A percentile compares a stretch with the other conserved stretches of the same genome.
Conservation (phyloP, 345 rosid genomes). For the Dovyalis caffra region DNA sequence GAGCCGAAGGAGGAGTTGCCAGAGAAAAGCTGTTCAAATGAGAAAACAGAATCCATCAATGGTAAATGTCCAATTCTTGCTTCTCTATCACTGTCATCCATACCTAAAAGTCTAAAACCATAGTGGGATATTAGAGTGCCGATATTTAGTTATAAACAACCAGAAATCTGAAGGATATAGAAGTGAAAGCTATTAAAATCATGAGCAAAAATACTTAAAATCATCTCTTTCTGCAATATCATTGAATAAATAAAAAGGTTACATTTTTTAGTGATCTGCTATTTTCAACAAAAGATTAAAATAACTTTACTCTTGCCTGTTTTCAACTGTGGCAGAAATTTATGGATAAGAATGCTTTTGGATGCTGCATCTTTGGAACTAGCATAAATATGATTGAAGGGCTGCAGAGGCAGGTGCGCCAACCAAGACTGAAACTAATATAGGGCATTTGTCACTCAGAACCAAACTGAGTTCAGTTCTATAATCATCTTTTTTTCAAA, state of each 20-base stretch:
- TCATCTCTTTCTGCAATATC: background rate
- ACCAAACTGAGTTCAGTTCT: constrained; percentile 5
- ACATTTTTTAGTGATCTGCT: background rate
- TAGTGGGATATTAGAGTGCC: background rate
- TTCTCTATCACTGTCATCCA: constrained; percentile 10
- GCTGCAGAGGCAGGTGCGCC: constrained; percentile 48
- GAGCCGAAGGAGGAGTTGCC: constrained; percentile 71
- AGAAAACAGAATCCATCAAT: constrained; percentile 47
- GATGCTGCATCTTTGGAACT: constrained; percentile 54
- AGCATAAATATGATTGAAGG: constrained; percentile 53
- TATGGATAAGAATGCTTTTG: constrained; percentile 39
- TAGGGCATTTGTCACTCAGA: constrained; percentile 22
- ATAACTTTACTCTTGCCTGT: constrained; percentile 39
- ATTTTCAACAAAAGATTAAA: constrained; percentile 11
- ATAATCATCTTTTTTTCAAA: constrained; percentile 9
- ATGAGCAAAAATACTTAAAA: background rate
- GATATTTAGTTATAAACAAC: background rate
- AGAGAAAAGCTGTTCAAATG: constrained; percentile 58
- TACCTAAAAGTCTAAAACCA: background rate
- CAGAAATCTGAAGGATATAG: background rate
- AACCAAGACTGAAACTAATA: constrained; percentile 46
- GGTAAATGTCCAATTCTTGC: constrained; percentile 41
- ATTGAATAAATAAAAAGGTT: constrained; percentile 20
- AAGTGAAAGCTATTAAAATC: background rate
- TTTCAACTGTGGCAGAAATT: constrained; percentile 51